Base-by-base conservation (phyloP, 768 basidiomycete species). In the Gyrodon lividus region DNA sequence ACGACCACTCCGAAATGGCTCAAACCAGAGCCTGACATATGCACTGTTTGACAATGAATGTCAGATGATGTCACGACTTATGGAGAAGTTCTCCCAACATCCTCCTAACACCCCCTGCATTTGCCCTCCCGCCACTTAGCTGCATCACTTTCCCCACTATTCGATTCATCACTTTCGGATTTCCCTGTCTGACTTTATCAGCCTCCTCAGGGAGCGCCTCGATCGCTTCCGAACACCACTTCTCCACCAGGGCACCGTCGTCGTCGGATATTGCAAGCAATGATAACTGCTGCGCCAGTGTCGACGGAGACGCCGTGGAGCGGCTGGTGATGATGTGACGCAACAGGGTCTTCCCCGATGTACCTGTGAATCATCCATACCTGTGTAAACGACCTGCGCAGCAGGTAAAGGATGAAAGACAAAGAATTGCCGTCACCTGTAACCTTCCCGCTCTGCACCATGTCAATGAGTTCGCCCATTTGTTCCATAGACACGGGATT, bases 261-360 rank as follows among this genome's bases (percentile, higher is more conserved):
- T 70, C 58, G 26, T 57, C 50, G 9, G 65, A 60, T 48, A 76
- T 62, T 33, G 79, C 74, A 38, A 78, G 63, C 45, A 84, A 65
- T 47, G 77, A 74, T 35, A 84, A 66, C 43, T 78, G 71, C 52
- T 65, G 60, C 0, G 83, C 83, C n/a, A 88, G 65, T 39, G 72
- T 54, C 2, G 68, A 64, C 3, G 74, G 68, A 31, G 68, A 52
- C 13, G 74, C 70, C 2, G 76, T 65, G 14, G 69, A 62, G 3
- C 64, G 65, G 49, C 75, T 70, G 35, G 71, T 65, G 37, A 94
- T 77, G 69, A 92, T 80, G 51, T 88, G 76, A 6, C 83, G 80
- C n/a, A 97, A 73, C 23, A 95, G 74, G 2, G 77, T 66, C 68
- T 90, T 93, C 4, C 84, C 94, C 9, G 89, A 85, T 13, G 87